A percentile compares a stretch with the other conserved stretches of the same genome.
phyloP scores from a whole-genome alignment of 768 basidiomycete genomes.

The Sporobolomyces roseus region DNA sequence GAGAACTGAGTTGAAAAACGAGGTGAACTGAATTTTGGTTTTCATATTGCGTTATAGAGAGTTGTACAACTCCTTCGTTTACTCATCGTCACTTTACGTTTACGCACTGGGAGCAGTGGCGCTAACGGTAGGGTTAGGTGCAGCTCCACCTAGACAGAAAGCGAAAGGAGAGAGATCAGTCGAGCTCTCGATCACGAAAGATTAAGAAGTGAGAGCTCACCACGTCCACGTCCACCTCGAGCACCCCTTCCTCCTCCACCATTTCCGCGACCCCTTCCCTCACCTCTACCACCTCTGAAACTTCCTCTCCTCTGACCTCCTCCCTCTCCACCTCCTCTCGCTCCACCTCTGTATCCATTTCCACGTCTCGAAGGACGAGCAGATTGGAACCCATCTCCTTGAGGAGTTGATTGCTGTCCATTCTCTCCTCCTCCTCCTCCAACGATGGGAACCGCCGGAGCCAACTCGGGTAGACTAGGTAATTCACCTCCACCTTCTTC shows the following conservation, averaged over 20 bases:
- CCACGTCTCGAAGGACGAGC: conserved; percentile 9
- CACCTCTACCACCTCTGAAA: background rate
- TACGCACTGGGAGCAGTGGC: background rate
- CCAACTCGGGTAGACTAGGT: conserved; percentile 29
- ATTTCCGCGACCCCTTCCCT: background rate
- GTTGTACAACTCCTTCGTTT: too few relatives aligned
- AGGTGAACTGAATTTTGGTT: too few relatives aligned
- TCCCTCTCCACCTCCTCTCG: background rate
- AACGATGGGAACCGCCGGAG: conserved; percentile 12
- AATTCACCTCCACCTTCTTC: conserved; percentile 1
- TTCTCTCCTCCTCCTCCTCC: too few relatives aligned
- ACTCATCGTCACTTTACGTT: background rate
- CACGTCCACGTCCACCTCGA: conserved; percentile 14
- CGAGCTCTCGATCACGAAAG: background rate
- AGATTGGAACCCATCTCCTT: conserved; percentile 24
- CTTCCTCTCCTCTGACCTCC: conserved; percentile 9
- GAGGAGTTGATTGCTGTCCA: background rate
- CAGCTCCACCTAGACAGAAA: conserved; percentile 1
- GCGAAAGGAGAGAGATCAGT: background rate
- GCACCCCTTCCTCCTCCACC: conserved; percentile 21
- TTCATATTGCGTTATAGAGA: too few relatives aligned
- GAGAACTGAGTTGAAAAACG: too few relatives aligned
- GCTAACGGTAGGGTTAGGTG: background rate
- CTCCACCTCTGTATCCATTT: conserved; percentile 3
- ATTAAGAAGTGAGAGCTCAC: background rate